Conservation (phyloP, 2,329 filamentous ascomycete genomes). For the Calonectria hongkongensis region DNA sequence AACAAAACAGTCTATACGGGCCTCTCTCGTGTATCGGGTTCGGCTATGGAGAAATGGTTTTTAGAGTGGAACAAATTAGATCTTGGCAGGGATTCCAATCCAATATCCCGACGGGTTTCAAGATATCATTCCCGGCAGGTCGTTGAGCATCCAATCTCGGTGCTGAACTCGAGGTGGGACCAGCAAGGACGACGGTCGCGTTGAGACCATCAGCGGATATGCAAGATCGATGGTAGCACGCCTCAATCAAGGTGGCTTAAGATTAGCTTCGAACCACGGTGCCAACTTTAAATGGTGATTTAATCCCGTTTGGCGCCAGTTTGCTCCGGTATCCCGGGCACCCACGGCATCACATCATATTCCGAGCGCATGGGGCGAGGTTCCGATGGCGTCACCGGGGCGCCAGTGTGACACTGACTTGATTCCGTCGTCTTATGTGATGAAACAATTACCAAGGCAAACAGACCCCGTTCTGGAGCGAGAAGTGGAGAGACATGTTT, state of each 20-base stretch:
- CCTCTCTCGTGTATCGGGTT: constrained; percentile 16
- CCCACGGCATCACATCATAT: background rate
- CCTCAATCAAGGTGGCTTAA: background rate
- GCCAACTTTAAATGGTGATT: constrained; percentile 23
- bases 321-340: background rate
- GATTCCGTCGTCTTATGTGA: background rate
- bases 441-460: background rate
- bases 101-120: background rate
- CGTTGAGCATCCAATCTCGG: background rate
- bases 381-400: background rate
- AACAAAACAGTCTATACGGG: background rate
- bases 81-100: background rate
- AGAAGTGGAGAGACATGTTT: background rate
- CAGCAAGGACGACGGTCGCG: background rate
- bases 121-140: background rate
- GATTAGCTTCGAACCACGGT: background rate
- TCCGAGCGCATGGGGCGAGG: background rate
- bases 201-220: constrained; percentile 6
- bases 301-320: background rate
- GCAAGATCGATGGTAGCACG: constrained; percentile 6
- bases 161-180: constrained; percentile 2
- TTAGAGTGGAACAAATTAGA: constrained; percentile 1
- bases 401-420: background rate
- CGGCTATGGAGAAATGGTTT: background rate
- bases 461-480: background rate